A percentile compares a stretch with the other conserved stretches of the same genome.
These are phyloP conservation scores for Trypanosoma theileri DNA, from an alignment of 208 protist genomes.

Conservation along the genomic window DNA sequence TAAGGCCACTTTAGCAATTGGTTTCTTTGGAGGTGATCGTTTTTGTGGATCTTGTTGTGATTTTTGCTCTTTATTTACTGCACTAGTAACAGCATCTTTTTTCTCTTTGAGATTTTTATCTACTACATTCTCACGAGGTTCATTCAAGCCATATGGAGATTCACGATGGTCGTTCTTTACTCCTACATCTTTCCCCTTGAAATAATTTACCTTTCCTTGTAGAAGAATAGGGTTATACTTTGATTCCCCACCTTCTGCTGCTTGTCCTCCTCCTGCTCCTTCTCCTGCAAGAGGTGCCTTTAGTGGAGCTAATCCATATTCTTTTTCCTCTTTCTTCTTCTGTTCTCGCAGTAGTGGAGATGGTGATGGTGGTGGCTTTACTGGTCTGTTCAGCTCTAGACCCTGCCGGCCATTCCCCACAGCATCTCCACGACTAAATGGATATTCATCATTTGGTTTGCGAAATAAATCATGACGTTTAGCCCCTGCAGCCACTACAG, in stretches of 20 bases:
- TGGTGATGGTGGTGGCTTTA: neutral
- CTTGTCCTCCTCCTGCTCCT: neutral
- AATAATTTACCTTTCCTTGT: constrained; percentile 7
- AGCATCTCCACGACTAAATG: constrained; percentile 15
- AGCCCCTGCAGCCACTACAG: neutral
- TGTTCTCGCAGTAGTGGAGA: neutral
- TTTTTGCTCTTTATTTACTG: neutral
- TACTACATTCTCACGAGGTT: no score
- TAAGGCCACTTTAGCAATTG: constrained; percentile 25
- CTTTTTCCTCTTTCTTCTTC: neutral
- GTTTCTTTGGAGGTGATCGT: neutral
- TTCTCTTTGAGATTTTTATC: neutral
- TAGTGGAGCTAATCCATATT: neutral
- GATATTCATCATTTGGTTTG: constrained; percentile 23
- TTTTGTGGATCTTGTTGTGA: neutral
- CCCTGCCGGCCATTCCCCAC: neutral
- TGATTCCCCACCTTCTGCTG: neutral
- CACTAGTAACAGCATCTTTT: neutral
- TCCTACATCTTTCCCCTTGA: neutral
- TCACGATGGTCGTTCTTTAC: neutral
- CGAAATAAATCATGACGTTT: constrained; percentile 8
- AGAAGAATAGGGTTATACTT: constrained; percentile 15
- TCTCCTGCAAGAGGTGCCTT: neutral
- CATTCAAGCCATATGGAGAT: neutral
- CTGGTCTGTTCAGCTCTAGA: no score